phyloP scores from a whole-genome alignment of 1,284 basidiomycete genomes.

The Irpex sp. region DNA sequence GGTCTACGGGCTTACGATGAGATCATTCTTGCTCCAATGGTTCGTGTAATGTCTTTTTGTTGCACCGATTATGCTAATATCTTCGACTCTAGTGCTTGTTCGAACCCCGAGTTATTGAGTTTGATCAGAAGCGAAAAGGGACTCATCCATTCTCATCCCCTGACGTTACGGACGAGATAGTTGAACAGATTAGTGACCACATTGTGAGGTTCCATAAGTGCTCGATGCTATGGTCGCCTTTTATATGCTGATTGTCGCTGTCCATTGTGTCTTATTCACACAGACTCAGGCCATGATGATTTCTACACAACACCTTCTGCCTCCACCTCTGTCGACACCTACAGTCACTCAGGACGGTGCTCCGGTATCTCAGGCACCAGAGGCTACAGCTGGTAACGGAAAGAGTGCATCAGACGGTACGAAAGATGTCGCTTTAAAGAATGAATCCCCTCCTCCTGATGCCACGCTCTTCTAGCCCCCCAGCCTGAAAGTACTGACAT shows the following conservation, averaged over 20 bases:
- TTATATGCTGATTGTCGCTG: slow-evolving; percentile 1
- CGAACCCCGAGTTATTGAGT: slow-evolving; percentile 88
- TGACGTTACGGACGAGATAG: slow-evolving; percentile 69
- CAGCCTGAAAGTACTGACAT: background rate
- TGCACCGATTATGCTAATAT: background rate
- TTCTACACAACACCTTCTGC: slow-evolving; percentile 78
- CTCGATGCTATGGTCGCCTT: background rate
- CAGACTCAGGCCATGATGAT: slow-evolving; percentile 83
- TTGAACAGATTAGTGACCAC: slow-evolving; percentile 58
- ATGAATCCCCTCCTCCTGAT: background rate
- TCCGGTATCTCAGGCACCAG: background rate
- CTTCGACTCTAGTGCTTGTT: slow-evolving; percentile 68
- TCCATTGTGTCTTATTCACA: background rate
- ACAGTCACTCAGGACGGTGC: slow-evolving; percentile 12
- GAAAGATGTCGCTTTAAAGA: background rate
- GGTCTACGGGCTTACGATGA: slow-evolving; percentile 92
- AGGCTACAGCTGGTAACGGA: background rate
- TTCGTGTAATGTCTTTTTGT: slow-evolving; percentile 26
- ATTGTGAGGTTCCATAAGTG: slow-evolving; percentile 39
- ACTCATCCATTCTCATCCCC: slow-evolving; percentile 41
- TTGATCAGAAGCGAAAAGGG: slow-evolving; percentile 67
- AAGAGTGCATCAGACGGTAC: background rate
- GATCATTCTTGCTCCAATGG: slow-evolving; percentile 92
- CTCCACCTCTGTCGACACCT: slow-evolving; percentile 20
- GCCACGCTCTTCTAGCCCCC: background rate